phyloP scores from a whole-genome alignment of 2,329 filamentous ascomycete genomes.

The Ramularia endophylla region DNA sequence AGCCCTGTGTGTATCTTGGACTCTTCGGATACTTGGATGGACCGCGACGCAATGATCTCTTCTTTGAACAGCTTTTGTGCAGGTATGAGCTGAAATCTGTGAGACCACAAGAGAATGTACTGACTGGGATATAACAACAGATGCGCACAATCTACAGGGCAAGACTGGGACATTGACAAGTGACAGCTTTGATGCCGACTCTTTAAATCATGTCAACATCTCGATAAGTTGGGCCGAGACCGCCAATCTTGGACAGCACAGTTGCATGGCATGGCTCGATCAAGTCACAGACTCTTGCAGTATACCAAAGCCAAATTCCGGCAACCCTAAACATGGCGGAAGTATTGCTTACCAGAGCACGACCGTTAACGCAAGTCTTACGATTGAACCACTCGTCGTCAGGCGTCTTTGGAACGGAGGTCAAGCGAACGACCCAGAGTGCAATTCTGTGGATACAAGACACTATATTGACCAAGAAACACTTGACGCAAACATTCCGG shows the following conservation, averaged over 20 bases:
- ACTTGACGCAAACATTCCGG: slow-evolving; percentile 5
- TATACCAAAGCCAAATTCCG: background rate
- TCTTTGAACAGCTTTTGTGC: slow-evolving; percentile 4
- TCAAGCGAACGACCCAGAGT: slow-evolving; percentile 1
- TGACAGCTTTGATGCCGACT: slow-evolving; percentile 1
- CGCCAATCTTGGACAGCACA: slow-evolving; percentile 4
- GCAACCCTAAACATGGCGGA: slow-evolving; percentile 9
- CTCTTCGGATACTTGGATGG: slow-evolving; percentile 4
- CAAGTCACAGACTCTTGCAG: slow-evolving; percentile 5
- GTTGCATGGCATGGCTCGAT: slow-evolving; percentile 7
- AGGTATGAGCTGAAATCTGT: background rate
- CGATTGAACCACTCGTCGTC: slow-evolving; percentile 7
- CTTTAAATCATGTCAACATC: slow-evolving; percentile 6
- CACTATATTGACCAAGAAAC: slow-evolving; percentile 5
- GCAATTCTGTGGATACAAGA: slow-evolving; percentile 2
- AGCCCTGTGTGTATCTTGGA: slow-evolving; percentile 4
- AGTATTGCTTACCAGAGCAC: slow-evolving; percentile 2
- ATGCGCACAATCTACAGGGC: slow-evolving; percentile 2
- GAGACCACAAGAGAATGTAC: too few species aligned
- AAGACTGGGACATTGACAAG: background rate
- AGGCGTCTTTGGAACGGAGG: slow-evolving; percentile 2
- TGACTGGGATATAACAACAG: too few species aligned
- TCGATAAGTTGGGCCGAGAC: slow-evolving; percentile 5
- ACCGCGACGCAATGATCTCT: slow-evolving; percentile 4
- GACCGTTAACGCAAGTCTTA: slow-evolving; percentile 3